phyloP scores from a whole-genome alignment of 176 grass and related monocot genomes.

The Thinopyrum elongatum region DNA sequence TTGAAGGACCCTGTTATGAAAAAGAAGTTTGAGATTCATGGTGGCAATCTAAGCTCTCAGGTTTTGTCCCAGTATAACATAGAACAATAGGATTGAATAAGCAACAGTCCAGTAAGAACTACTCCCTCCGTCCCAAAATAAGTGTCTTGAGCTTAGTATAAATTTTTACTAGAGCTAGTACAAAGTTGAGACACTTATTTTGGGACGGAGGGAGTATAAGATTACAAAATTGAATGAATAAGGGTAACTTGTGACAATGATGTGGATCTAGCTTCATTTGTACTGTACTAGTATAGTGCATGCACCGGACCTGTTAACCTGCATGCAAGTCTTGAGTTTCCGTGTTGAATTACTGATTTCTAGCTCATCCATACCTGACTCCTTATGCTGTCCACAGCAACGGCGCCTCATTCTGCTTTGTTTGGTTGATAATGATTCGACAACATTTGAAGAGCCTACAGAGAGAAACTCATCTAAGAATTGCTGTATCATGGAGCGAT shows the following conservation, averaged over 20 bases:
- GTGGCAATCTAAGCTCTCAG: too few species aligned
- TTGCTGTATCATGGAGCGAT: not conserved
- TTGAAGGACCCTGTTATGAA: not conserved
- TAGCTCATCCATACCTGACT: not conserved
- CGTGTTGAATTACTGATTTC: not conserved
- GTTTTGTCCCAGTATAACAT: too few species aligned
- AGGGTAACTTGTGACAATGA: not conserved
- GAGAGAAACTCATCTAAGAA: not conserved
- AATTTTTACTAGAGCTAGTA: too few species aligned
- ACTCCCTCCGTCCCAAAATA: too few species aligned
- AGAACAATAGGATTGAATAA: too few species aligned
- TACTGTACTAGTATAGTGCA: not conserved
- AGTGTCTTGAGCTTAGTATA: too few species aligned
- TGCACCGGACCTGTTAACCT: not conserved
- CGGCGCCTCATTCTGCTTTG: not conserved
- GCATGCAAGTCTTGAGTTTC: not conserved
- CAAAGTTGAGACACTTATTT: too few species aligned
- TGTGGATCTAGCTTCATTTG: not conserved
- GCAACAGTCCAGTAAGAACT: too few species aligned
- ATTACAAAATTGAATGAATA: not conserved
- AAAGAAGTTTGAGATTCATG: not conserved
- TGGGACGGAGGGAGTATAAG: too few species aligned
- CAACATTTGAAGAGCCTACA: not conserved
- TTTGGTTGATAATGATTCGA: not conserved
- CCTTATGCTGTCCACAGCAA: not conserved